Evolutionary conservation across 495 filamentous ascomycete species (phyloP).

Genomic region (Aspergillus sclerotioniger): DNA sequence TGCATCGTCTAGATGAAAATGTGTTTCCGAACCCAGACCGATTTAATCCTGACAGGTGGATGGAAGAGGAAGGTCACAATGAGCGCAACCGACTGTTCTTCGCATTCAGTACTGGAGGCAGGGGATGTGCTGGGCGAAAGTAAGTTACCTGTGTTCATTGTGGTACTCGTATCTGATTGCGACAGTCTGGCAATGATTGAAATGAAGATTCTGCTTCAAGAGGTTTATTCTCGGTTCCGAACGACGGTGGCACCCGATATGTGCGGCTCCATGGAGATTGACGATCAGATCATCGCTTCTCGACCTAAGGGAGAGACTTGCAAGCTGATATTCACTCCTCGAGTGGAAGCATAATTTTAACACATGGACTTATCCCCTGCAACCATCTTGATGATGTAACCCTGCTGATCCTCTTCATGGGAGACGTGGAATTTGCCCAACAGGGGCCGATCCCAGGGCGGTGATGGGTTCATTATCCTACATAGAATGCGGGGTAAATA

Average conservation of each 20-base stretch:
- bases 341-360: neutral
- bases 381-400: too few species aligned
- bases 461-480: too few species aligned
- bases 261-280: constrained; percentile 49
- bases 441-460: too few species aligned
- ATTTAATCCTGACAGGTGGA: constrained; percentile 65
- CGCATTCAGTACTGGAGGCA: constrained; percentile 42
- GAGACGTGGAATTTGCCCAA: too few species aligned
- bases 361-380: neutral
- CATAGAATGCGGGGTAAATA: too few species aligned
- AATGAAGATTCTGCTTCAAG: constrained; percentile 60
- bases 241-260: constrained; percentile 53
- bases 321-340: constrained; percentile 35
- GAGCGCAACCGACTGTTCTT: constrained; percentile 46
- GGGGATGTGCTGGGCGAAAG: constrained; percentile 49
- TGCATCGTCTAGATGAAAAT: constrained; percentile 58
- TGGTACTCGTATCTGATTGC: constrained; percentile 30
- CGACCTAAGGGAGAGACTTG: constrained; percentile 56
- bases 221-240: constrained; percentile 55
- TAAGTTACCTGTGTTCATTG: constrained; percentile 17
- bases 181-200: constrained; percentile 61
- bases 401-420: too few species aligned
- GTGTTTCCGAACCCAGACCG: constrained; percentile 55
- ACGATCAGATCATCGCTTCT: constrained; percentile 61
- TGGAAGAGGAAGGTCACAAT: constrained; percentile 43